These are phyloP conservation scores for Macaranga tanarius DNA, from an alignment of 441 rosid species.

Conservation along the genomic window DNA sequence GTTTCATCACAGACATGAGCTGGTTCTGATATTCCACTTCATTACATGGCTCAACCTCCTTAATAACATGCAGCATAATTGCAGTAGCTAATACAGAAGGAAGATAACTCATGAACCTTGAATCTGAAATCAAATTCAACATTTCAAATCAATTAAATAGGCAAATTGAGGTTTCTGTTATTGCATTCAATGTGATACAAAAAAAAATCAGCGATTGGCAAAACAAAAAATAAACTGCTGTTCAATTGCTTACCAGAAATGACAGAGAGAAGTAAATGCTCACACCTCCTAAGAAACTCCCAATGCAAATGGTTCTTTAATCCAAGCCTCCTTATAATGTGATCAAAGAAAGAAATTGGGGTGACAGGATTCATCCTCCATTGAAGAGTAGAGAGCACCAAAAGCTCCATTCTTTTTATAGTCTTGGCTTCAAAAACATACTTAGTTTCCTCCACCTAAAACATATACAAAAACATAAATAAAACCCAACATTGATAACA, in stretches of 20 bases:
- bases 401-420: conserved; percentile 69
- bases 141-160: conserved; percentile 1
- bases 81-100: conserved; percentile 68
- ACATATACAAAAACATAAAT: neutral
- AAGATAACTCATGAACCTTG: conserved; percentile 46
- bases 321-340: conserved; percentile 61
- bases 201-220: neutral
- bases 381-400: conserved; percentile 60
- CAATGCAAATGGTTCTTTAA: conserved; percentile 44
- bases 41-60: conserved; percentile 42
- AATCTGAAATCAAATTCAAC: conserved; percentile 39
- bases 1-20: conserved; percentile 44
- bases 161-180: conserved; percentile 1
- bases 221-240: neutral
- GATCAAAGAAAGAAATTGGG: conserved; percentile 61
- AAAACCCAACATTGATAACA: neutral
- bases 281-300: conserved; percentile 58
- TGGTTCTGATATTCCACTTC: conserved; percentile 40
- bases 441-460: conserved; percentile 58
- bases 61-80: conserved; percentile 50
- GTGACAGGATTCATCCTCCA: conserved; percentile 91
- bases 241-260: conserved; percentile 44
- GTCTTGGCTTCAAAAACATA: conserved; percentile 65
- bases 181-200: neutral
- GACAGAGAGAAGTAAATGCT: conserved; percentile 46